phyloP scores from a whole-genome alignment of 176 grass and related monocot genomes.

The Tillandsia leiboldiana region DNA sequence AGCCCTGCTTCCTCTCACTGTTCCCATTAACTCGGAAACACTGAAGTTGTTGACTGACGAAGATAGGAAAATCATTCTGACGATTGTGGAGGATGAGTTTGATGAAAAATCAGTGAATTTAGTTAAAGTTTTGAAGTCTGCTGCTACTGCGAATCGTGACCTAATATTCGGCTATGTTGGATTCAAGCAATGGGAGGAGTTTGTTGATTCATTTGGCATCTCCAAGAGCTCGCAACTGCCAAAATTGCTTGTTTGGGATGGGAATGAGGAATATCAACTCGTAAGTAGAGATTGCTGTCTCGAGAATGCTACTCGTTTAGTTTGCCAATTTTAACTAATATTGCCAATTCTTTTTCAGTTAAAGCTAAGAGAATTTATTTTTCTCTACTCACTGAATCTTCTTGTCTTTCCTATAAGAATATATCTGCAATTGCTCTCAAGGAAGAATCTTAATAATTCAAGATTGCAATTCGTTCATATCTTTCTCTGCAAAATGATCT shows the following conservation, averaged over 20 bases:
- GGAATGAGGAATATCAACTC: constrained; percentile 83
- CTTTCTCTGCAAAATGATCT: no score
- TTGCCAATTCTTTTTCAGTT: no score
- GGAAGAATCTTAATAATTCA: background rate
- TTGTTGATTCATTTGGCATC: constrained; percentile 80
- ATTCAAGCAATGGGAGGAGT: constrained; percentile 79
- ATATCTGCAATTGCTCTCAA: background rate
- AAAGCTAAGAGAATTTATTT: background rate
- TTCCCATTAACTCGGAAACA: constrained; percentile 84
- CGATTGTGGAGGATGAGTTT: constrained; percentile 75
- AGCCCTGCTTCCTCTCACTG: constrained; percentile 69
- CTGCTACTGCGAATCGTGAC: constrained; percentile 82
- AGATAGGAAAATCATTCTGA: constrained; percentile 73
- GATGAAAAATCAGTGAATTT: constrained; percentile 55
- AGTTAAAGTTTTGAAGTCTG: constrained; percentile 75
- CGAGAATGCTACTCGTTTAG: constrained; percentile 1
- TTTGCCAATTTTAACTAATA: no score
- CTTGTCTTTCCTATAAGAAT: background rate
- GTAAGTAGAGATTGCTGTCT: constrained; percentile 34
- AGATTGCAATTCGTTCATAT: background rate
- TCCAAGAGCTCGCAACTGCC: constrained; percentile 66
- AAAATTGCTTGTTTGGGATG: constrained; percentile 86
- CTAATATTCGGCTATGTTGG: constrained; percentile 88
- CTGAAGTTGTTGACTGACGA: constrained; percentile 78
- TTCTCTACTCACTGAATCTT: constrained; percentile 9